These are phyloP conservation scores for Gamarada debralockiae DNA, from an alignment of 495 filamentous ascomycete genomes.

Conservation along the genomic window DNA sequence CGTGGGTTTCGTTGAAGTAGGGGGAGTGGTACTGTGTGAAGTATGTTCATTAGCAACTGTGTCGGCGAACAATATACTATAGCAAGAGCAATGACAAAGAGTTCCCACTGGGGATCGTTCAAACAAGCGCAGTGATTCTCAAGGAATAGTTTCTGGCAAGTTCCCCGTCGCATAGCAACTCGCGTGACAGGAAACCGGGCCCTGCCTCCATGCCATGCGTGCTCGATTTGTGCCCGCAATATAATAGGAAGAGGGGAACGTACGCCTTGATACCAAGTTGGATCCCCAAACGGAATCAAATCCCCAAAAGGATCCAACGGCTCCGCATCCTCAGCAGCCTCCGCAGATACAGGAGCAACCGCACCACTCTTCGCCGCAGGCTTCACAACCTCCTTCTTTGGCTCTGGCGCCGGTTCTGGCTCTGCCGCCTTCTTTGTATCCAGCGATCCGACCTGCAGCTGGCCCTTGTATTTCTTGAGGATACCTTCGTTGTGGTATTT, in stretches of 20 bases:
- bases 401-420: slow-evolving; percentile 46
- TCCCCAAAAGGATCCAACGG: slow-evolving; percentile 80
- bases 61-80: too few species aligned
- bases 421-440: slow-evolving; percentile 72
- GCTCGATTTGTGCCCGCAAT: too few species aligned
- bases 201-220: too few species aligned
- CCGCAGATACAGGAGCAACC: slow-evolving; percentile 40
- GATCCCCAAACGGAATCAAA: slow-evolving; percentile 88
- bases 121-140: too few species aligned
- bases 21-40: slow-evolving; percentile 79
- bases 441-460: slow-evolving; percentile 86
- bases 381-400: slow-evolving; percentile 42
- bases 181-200: too few species aligned
- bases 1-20: slow-evolving; percentile 92
- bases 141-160: too few species aligned
- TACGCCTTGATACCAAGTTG: slow-evolving; percentile 94
- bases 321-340: slow-evolving; percentile 53
- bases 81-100: too few species aligned
- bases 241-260: slow-evolving; percentile 29
- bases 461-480: slow-evolving; percentile 88
- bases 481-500: slow-evolving; percentile 96
- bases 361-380: slow-evolving; percentile 50
- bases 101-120: too few species aligned
- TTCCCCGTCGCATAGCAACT: too few species aligned
- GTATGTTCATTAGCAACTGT: slow-evolving; percentile 13